Base-by-base conservation (phyloP, 2,329 filamentous ascomycete genomes). In the Neodidymelliopsis sp. region DNA sequence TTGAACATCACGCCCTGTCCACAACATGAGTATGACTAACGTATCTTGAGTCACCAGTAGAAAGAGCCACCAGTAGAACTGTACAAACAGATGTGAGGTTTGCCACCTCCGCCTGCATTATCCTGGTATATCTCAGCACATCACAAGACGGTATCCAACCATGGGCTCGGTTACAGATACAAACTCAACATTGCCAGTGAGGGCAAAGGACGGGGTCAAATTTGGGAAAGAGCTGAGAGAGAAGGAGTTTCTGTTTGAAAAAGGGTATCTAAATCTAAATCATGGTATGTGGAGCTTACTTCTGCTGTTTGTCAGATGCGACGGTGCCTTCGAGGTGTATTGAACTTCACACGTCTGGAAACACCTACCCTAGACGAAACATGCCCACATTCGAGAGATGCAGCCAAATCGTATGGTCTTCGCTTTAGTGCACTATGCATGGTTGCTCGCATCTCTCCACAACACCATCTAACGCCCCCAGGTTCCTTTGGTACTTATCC, bases 401-500 rank as follows among this genome's bases (percentile, higher is more conserved):
- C n/a, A n/a, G n/a, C n/a, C n/a, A n/a, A n/a, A n/a, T n/a, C n/a
- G n/a, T n/a, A n/a, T n/a, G n/a, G n/a, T n/a, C n/a, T n/a, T n/a
- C n/a, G n/a, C n/a, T n/a, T n/a, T n/a, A n/a, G n/a, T n/a, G n/a
- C n/a, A n/a, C n/a, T n/a, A n/a, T n/a, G n/a, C n/a, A n/a, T n/a
- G n/a, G n/a, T n/a, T n/a, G n/a, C n/a, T n/a, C n/a, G n/a, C n/a
- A 27, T 27, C 12, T 7, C 12, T 27, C 13, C n/a, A 15, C 6
- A 12, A 16, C 3, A 19, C 33, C 24, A 31, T 16, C 38, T 46
- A 38, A 51, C 39, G 12, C 11, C 12, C 20, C 15, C 29, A 74
- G 88, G 90, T 37, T 95, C 91, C 1, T 96, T 90, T 67, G 92
- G 92, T 24, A 86, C 87, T 2, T 85, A 87, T 61, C 91, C 92